Conservation (phyloP, 1,284 basidiomycete genomes). For the Meira miltonrushii region DNA sequence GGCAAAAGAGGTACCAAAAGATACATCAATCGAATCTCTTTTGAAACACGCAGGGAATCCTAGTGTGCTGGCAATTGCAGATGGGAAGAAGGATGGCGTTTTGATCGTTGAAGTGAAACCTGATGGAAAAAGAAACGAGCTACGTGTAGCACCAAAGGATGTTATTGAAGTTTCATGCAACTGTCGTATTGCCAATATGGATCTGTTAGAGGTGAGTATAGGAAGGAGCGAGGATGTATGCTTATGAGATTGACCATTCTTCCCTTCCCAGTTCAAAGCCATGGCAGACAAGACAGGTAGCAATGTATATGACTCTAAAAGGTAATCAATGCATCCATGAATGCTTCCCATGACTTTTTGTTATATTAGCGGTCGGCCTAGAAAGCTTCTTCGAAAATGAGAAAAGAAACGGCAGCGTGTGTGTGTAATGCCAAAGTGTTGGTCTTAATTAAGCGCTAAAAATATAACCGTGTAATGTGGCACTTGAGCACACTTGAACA, state of each 20-base stretch:
- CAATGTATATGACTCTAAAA: no score
- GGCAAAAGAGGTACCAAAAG: not conserved
- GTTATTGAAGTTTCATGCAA: slow-evolving; percentile 7
- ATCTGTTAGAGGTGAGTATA: slow-evolving; percentile 5
- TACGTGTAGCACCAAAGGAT: slow-evolving; percentile 4
- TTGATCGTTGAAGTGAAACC: slow-evolving; percentile 2
- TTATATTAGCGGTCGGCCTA: not conserved
- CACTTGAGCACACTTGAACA: no score
- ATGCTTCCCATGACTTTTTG: not conserved
- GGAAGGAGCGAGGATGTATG: not conserved
- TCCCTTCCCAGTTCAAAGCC: not conserved
- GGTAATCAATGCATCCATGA: no score
- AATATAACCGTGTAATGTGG: no score
- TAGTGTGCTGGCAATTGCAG: not conserved
- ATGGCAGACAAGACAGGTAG: not conserved
- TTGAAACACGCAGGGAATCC: not conserved
- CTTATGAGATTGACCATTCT: not conserved
- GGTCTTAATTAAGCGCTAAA: no score
- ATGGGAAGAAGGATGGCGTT: not conserved
- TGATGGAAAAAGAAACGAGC: not conserved
- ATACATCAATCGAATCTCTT: not conserved
- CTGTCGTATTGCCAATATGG: slow-evolving; percentile 1
- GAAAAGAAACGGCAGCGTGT: no score
- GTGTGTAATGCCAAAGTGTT: no score
- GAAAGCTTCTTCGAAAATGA: no score